Percentiles rank a stretch among this genome's conserved stretches.
Evolutionary conservation across 164 flowering plant genomes (phyloP).

Genomic region (Umbellularia californica): DNA sequence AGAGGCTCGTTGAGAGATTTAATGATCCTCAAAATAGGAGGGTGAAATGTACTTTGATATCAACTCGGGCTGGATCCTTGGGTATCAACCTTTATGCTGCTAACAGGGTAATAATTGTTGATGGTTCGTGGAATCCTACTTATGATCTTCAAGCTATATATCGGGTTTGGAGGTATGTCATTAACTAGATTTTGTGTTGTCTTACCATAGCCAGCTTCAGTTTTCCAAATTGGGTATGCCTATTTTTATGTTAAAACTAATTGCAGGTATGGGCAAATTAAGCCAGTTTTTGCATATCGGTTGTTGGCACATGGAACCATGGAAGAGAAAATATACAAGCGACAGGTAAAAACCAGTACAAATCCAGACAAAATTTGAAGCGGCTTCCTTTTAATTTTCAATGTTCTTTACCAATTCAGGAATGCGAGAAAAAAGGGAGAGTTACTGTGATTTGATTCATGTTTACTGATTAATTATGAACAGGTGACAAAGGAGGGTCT

Average conservation of each 20-base stretch:
- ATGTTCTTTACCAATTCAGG: not conserved
- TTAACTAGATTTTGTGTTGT: not conserved
- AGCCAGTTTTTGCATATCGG: constrained; percentile 95
- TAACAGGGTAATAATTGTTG: constrained; percentile 91
- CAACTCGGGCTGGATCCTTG: constrained; percentile 95
- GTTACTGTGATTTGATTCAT: not conserved
- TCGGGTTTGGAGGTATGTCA: constrained; percentile 85
- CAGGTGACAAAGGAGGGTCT: constrained; percentile 98
- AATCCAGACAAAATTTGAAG: not conserved
- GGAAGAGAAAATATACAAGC: constrained; percentile 98
- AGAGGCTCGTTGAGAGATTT: constrained; percentile 82
- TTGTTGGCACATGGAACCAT: constrained; percentile 96
- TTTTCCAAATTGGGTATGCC: not conserved
- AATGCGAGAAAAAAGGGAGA: not conserved
- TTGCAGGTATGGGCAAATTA: constrained; percentile 87
- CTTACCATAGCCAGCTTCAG: not conserved
- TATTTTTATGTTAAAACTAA: not conserved
- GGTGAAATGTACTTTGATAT: constrained; percentile 89
- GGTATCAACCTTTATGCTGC: constrained; percentile 98
- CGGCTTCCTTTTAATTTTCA: constrained; percentile 1
- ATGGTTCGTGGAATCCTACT: constrained; percentile 99
- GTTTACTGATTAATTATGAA: not conserved
- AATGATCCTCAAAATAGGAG: constrained; percentile 73
- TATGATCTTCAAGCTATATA: constrained; percentile 97
- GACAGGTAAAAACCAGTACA: constrained; percentile 58